These are phyloP conservation scores for Phytophthora idaei DNA, from an alignment of 352 stramenopile species.

Conservation along the genomic window DNA sequence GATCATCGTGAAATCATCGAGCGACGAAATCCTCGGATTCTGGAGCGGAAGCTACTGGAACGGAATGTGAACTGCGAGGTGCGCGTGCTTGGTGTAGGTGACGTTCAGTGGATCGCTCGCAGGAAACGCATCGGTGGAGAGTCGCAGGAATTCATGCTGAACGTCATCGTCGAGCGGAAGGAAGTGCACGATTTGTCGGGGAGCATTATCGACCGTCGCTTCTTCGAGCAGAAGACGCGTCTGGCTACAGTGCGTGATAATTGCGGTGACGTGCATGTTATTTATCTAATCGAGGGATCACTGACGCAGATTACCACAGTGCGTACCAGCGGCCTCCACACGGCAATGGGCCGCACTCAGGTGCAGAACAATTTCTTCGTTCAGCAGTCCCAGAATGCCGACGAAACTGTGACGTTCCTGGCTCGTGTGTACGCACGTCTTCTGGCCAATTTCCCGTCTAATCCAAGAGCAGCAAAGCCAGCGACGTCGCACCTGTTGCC, in stretches of 20 bases:
- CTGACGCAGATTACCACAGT: conserved; percentile 76
- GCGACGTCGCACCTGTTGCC: conserved; percentile 27
- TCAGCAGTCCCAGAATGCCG: conserved; percentile 72
- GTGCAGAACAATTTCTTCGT: conserved; percentile 88
- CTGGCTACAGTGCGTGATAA: conserved; percentile 47
- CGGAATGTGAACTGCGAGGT: conserved; percentile 83
- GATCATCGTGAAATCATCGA: conserved; percentile 86
- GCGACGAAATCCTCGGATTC: conserved; percentile 66
- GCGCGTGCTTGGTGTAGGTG: conserved; percentile 70
- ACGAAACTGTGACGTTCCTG: conserved; percentile 82
- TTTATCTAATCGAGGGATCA: conserved; percentile 87
- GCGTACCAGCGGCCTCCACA: conserved; percentile 60
- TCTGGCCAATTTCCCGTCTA: conserved; percentile 56
- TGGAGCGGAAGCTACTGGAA: conserved; percentile 85
- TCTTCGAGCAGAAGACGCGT: conserved; percentile 81
- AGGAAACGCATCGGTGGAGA: conserved; percentile 44
- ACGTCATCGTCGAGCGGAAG: conserved; percentile 86
- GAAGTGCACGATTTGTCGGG: conserved; percentile 79
- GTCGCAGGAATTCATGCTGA: conserved; percentile 72
- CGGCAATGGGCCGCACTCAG: conserved; percentile 78
- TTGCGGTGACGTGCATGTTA: conserved; percentile 74
- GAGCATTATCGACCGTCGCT: conserved; percentile 85
- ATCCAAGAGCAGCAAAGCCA: neutral
- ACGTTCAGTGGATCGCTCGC: conserved; percentile 81
- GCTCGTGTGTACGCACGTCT: conserved; percentile 66